Evolutionary conservation across 2,329 filamentous ascomycete species (phyloP), one percentile per base, ranked within the genome.

Genomic region (Pseudocercospora fuligena): DNA sequence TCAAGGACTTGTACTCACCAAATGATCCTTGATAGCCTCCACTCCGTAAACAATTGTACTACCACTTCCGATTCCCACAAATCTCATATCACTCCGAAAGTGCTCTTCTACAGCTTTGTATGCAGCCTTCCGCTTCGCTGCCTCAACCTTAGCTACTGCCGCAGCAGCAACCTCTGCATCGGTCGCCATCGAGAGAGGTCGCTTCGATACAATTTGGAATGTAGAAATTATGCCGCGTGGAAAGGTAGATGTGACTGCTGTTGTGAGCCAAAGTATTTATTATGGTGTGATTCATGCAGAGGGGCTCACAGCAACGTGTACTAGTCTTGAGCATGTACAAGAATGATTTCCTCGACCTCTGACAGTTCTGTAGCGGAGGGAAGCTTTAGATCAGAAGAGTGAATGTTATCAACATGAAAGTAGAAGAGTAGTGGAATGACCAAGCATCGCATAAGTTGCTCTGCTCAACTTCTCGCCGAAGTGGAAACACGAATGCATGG

Each of bases 11-110:
- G 40, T 19, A 58, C 54, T 36, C 33, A 61, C 86, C 61, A 89
- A 86, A 62, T 84, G 85, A 43, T 85, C 85, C 68, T 82, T 82
- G 80, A 96, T 94, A 64, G 92, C 91, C 72, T 94, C 90, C 66
- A 95, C 92, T 58, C 94, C 92, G 79, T 94, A 93, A 74, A 93
- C 88, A 70, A 95, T 92, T 21, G 91, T 93, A 73, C 90, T 91
- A 66, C 91, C 91, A 65, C 90, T 93, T 69, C 92, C 92, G 79
- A 95, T 94, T 72, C 92, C 92, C 72, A 94, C 84, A 75, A 87
- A 89, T 63, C 82, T 85, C 82, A 87, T 87, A 47, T 82, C 80
- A 49, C 85, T 84, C 63, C 84, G 83, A 75, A 94, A 90, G 80
- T 93, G 88, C 68, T 93, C 90, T 63, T 85, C 83, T 53, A 94